Evolutionary conservation across 2,329 filamentous ascomycete genomes (phyloP).

Genomic region (Colletotrichum sp.): DNA sequence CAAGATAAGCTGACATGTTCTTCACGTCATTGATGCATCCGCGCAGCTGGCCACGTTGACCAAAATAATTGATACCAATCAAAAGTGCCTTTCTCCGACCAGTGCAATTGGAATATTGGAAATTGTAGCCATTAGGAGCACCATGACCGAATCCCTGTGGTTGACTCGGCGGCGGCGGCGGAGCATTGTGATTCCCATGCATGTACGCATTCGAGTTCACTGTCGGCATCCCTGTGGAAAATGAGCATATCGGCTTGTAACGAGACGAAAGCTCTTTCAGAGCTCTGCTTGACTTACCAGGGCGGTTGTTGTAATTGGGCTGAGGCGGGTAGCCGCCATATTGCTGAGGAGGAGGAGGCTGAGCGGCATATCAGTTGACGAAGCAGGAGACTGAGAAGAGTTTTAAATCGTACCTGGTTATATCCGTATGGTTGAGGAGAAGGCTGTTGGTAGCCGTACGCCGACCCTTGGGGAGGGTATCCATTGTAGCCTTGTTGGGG

Average conservation of each 20-base stretch:
- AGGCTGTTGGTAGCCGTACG: constrained; percentile 53
- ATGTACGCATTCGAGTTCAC: constrained; percentile 58
- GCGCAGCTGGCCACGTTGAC: constrained; percentile 85
- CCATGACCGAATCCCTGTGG: constrained; percentile 80
- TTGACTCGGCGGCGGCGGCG: constrained; percentile 69
- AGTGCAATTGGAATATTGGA: constrained; percentile 91
- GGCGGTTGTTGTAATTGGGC: constrained; percentile 53
- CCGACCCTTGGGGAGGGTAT: constrained; percentile 45
- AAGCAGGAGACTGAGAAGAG: not conserved
- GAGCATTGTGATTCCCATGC: constrained; percentile 62
- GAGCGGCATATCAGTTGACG: constrained; percentile 21
- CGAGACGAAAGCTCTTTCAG: not conserved
- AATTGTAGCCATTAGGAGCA: constrained; percentile 80
- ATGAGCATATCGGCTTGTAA: not conserved
- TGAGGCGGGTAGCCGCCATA: constrained; percentile 49
- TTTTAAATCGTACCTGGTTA: constrained; percentile 39
- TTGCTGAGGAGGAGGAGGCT: constrained; percentile 45
- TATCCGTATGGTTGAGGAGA: constrained; percentile 53
- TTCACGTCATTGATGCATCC: constrained; percentile 98
- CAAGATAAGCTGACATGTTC: constrained; percentile 93
- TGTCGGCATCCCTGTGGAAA: constrained; percentile 42
- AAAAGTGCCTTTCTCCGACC: constrained; percentile 87
- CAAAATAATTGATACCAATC: constrained; percentile 97
- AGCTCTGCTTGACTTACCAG: constrained; percentile 42
- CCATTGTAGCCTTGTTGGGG: constrained; percentile 52